Conservation (phyloP, 2,329 filamentous ascomycete genomes). For the Xylaria sp. region DNA sequence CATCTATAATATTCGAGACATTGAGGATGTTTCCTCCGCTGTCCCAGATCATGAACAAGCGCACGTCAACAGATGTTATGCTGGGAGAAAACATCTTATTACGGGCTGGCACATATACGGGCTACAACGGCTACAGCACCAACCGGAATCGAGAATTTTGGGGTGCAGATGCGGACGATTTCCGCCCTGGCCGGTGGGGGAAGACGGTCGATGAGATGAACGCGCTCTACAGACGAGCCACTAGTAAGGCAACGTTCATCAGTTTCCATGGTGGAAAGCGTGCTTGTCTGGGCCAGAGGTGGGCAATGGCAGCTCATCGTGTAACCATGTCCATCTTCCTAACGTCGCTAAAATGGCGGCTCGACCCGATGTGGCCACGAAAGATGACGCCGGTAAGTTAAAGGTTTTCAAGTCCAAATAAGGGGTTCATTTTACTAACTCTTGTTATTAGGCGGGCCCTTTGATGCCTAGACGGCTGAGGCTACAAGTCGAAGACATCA, state of each 20-base stretch:
- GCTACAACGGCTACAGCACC: constrained; percentile 49
- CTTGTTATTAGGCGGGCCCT: constrained; percentile 1
- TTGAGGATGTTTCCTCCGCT: constrained; percentile 57
- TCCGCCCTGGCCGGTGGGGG: constrained; percentile 49
- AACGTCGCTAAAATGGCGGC: constrained; percentile 37
- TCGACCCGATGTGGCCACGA: constrained; percentile 42
- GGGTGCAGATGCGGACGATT: constrained; percentile 45
- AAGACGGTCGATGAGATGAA: constrained; percentile 43
- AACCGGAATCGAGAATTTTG: constrained; percentile 44
- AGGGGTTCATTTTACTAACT: background rate
- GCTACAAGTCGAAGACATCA: constrained; percentile 4
- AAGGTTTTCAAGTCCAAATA: background rate
- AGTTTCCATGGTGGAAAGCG: constrained; percentile 49
- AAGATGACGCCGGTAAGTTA: constrained; percentile 43
- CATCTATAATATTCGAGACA: constrained; percentile 51
- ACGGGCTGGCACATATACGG: constrained; percentile 46
- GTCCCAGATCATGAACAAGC: constrained; percentile 55
- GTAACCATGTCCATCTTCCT: constrained; percentile 43
- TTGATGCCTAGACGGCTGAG: constrained; percentile 15
- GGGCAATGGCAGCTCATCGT: constrained; percentile 47
- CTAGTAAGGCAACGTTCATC: constrained; percentile 47
- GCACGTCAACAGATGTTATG: constrained; percentile 34
- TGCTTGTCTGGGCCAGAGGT: constrained; percentile 49
- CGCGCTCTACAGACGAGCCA: constrained; percentile 43
- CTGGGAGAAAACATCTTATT: constrained; percentile 42